phyloP scores from a whole-genome alignment of 177 flowering plant species.

The Vitis hybrid region DNA sequence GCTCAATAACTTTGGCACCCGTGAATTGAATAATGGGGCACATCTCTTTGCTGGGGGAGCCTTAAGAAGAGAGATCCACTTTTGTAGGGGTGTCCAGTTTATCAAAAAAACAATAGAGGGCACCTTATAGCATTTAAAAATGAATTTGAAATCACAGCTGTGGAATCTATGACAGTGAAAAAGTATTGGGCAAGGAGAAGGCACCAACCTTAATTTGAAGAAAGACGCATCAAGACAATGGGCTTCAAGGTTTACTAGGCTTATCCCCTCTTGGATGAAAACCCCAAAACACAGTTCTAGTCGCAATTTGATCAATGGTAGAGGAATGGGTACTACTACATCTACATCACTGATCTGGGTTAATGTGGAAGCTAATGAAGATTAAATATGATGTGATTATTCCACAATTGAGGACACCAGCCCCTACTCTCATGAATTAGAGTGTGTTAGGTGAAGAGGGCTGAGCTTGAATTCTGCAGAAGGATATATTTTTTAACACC shows the following conservation, averaged over 20 bases:
- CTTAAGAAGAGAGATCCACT: neutral
- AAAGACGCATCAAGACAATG: neutral
- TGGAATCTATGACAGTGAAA: neutral
- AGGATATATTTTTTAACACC: neutral
- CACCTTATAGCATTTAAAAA: neutral
- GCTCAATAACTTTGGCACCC: neutral
- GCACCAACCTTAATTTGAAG: neutral
- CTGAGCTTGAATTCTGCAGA: neutral
- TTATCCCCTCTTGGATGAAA: too few species aligned
- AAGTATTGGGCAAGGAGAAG: neutral
- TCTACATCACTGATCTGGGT: too few species aligned
- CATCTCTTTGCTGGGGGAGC: neutral
- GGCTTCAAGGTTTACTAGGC: neutral
- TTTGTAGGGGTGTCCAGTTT: neutral
- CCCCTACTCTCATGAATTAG: neutral
- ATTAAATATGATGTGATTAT: too few species aligned
- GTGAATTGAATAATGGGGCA: neutral
- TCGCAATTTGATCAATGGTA: too few species aligned
- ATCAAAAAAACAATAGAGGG: neutral
- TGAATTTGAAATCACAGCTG: conserved; percentile 10
- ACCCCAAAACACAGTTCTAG: too few species aligned
- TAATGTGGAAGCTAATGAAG: too few species aligned
- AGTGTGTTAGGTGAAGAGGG: neutral
- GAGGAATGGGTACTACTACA: too few species aligned
- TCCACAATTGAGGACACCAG: neutral